Percentiles rank a stretch among this genome's conserved stretches.
phyloP scores from a whole-genome alignment of 2,329 filamentous ascomycete species.

The Zymoseptoria passerinii region DNA sequence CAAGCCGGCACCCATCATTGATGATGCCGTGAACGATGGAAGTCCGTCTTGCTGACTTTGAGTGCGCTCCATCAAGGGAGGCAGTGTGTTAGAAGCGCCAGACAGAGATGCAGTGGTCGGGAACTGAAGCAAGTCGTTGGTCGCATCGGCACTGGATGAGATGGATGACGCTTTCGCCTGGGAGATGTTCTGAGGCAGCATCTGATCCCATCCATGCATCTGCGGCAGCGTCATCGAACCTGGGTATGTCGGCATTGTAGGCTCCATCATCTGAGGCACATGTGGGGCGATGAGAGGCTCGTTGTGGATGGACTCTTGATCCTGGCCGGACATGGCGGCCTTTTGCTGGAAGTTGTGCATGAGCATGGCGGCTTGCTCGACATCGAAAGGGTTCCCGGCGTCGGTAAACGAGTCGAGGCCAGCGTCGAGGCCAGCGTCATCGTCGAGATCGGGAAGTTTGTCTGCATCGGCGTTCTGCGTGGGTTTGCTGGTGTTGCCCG shows the following conservation, averaged over 20 bases:
- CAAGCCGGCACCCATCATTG: constrained; percentile 55
- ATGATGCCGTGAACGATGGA: constrained; percentile 56
- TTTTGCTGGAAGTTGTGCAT: constrained; percentile 98
- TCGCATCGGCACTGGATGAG: constrained; percentile 39
- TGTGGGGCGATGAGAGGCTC: constrained; percentile 66
- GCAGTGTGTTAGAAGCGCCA: constrained; percentile 41
- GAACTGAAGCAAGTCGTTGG: constrained; percentile 46
- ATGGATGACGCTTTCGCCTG: constrained; percentile 72
- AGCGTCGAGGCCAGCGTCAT: constrained; percentile 53
- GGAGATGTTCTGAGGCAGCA: constrained; percentile 61
- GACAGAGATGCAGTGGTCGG: constrained; percentile 18
- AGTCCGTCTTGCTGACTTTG: constrained; percentile 36
- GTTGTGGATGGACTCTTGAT: constrained; percentile 39
- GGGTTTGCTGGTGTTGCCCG: constrained; percentile 29
- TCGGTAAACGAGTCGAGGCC: constrained; percentile 87
- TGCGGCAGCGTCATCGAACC: constrained; percentile 75
- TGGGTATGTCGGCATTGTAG: constrained; percentile 56
- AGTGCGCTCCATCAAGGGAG: constrained; percentile 54
- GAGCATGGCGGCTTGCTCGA: constrained; percentile 96
- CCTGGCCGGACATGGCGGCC: constrained; percentile 64
- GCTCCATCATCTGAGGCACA: constrained; percentile 64
- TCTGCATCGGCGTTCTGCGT: constrained; percentile 49
- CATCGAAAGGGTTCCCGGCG: constrained; percentile 84
- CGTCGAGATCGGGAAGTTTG: constrained; percentile 76
- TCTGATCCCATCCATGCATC: constrained; percentile 78